A percentile compares a stretch with the other conserved stretches of the same genome.
Conservation (phyloP, 371 early-diverging fungal genomes). For the Mortierella sp. region DNA sequence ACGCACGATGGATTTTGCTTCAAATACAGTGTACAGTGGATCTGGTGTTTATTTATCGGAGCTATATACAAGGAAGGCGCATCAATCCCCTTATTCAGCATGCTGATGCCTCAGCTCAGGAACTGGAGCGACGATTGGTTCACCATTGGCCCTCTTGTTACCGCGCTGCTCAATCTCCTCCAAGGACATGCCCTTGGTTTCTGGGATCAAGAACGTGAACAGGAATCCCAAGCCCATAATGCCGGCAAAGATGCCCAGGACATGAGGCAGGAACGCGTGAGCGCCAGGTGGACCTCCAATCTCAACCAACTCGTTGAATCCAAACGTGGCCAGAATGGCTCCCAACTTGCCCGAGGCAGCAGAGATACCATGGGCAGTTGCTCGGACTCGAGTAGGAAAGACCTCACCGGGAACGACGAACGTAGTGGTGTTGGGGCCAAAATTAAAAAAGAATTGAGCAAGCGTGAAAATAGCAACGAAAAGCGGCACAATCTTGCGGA, state of each 20-base stretch:
- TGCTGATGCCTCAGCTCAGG: not conserved
- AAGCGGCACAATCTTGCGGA: conserved; percentile 46
- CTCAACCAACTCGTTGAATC: conserved; percentile 62
- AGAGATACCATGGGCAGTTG: conserved; percentile 75
- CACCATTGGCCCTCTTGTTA: not conserved
- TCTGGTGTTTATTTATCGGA: no score
- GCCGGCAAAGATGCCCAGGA: conserved; percentile 46
- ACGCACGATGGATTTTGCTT: no score
- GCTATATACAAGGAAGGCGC: no score
- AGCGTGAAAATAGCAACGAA: conserved; percentile 76
- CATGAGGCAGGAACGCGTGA: conserved; percentile 72
- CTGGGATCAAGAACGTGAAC: conserved; percentile 39
- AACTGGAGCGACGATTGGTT: not conserved
- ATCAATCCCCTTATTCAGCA: no score
- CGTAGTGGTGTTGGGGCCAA: conserved; percentile 79
- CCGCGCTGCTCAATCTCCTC: conserved; percentile 45
- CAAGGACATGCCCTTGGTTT: conserved; percentile 63
- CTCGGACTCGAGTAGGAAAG: conserved; percentile 80
- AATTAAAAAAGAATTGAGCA: conserved; percentile 79
- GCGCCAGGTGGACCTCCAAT: conserved; percentile 59
- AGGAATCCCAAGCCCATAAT: conserved; percentile 34
- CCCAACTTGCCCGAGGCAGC: conserved; percentile 77
- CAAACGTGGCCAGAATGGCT: conserved; percentile 69
- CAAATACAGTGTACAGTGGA: no score
- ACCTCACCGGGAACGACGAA: conserved; percentile 92